Base-by-base conservation (phyloP, 1,139 yeast species). In the Pichia sp. region DNA sequence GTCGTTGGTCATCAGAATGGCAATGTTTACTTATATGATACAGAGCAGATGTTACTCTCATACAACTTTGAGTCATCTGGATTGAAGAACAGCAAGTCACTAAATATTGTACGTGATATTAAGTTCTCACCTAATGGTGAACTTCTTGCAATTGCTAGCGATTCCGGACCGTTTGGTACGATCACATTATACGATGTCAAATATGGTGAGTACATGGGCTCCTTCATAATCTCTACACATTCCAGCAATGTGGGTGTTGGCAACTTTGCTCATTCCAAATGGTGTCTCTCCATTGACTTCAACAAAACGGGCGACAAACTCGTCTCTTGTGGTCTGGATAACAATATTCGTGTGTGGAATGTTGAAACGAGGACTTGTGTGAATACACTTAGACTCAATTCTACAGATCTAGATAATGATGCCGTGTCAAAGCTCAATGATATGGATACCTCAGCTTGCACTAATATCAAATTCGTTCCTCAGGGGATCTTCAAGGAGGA, bases 1-100 rank as follows among this genome's bases (percentile, higher is more conserved):
- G 96, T 94, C 0, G 74, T 85, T 7, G 97, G 97, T 0, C 85
- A 80, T 58, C 79, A 84, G 34, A 74, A 79, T 47, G 97, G 97
- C 10, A 85, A 79, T 41, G 80, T 85, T 2, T 71, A 78, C 29
- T 64, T 88, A 26, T 82, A 74, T 46, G 83, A 78, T 48, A 62
- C 82, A 27, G 68, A 66, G 10, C 71, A 78, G 2, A 69, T 80
- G 36, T 75, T 83, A 48, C 74, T 87, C 12, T 63, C 81, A 9
- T 86, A 81, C 59, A 81, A 91, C 5, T 81, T 91, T 53, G 72
- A 62, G 40, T 63, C 68, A 2, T 62, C 72, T 33, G 73, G 74
- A 13, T 51, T 67, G 18, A 63, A 51, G 24, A 46, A 47, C 14
- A 39, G 51, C 10, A 64, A 72, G 40, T 72, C 87, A 2, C 42